A percentile compares a stretch with the other conserved stretches of the same genome.
Evolutionary conservation across 331 rosid species (phyloP).

Genomic region (Spiraea crenata): DNA sequence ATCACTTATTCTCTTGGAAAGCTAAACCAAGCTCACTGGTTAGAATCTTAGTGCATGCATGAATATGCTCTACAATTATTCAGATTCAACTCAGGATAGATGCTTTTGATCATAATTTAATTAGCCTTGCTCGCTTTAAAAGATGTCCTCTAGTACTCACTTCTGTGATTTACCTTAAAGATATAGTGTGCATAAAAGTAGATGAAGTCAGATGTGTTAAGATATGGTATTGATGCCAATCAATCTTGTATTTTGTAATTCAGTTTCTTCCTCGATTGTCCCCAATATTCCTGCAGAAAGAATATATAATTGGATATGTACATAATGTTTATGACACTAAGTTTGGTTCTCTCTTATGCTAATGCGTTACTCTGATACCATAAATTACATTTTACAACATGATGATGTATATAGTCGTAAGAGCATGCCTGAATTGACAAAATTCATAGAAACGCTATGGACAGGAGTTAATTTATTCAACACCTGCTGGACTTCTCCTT

Average conservation of each 20-base stretch:
- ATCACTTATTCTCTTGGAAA: background rate
- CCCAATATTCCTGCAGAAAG: conserved; percentile 3
- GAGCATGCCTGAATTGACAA: too few relatives aligned
- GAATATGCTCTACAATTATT: background rate
- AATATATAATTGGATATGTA: conserved; percentile 9
- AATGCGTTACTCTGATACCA: too few relatives aligned
- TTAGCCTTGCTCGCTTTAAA: background rate
- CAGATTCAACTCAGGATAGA: conserved; percentile 5
- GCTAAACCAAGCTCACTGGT: background rate
- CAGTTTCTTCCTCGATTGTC: background rate
- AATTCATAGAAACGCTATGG: too few relatives aligned
- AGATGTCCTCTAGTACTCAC: conserved; percentile 5
- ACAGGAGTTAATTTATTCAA: too few relatives aligned
- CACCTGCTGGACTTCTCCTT: too few relatives aligned
- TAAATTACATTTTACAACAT: too few relatives aligned
- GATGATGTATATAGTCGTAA: too few relatives aligned
- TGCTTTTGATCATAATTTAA: conserved; percentile 1
- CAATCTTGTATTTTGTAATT: too few relatives aligned
- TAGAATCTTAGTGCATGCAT: background rate
- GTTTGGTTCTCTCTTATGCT: background rate
- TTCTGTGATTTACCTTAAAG: background rate
- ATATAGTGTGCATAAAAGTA: background rate
- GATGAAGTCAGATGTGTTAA: background rate
- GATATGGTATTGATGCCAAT: conserved; percentile 22
- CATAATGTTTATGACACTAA: background rate